Conservation (phyloP, 2,329 filamentous ascomycete genomes). For the Zymoseptoria crescenta region DNA sequence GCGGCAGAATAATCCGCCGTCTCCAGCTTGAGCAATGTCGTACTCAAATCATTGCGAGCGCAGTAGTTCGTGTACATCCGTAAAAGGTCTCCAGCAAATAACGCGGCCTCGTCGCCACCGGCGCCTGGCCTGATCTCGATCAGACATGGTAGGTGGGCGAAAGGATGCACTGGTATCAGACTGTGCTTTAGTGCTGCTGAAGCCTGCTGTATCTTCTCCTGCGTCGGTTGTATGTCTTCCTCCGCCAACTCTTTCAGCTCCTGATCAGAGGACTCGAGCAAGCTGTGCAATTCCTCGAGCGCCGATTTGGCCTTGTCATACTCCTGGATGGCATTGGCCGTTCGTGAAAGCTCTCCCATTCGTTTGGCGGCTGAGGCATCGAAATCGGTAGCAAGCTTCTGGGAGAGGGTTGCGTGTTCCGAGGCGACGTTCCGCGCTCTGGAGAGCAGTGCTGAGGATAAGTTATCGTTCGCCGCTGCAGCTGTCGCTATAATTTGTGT, state of each 20-base stretch:
- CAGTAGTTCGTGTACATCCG: slow-evolving; percentile 86
- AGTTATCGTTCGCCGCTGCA: slow-evolving; percentile 19
- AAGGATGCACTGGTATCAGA: slow-evolving; percentile 81
- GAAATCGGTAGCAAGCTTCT: slow-evolving; percentile 47
- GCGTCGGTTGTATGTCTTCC: slow-evolving; percentile 64
- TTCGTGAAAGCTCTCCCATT: slow-evolving; percentile 47
- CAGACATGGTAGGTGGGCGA: slow-evolving; percentile 80
- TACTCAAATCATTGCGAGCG: slow-evolving; percentile 56
- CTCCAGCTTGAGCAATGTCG: slow-evolving; percentile 71
- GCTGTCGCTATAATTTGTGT: neutral
- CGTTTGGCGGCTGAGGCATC: slow-evolving; percentile 51
- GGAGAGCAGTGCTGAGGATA: slow-evolving; percentile 49
- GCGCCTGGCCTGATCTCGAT: slow-evolving; percentile 88
- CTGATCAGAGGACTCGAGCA: slow-evolving; percentile 54
- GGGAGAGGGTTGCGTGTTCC: slow-evolving; percentile 48
- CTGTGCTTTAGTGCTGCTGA: slow-evolving; percentile 63
- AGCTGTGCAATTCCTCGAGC: slow-evolving; percentile 60
- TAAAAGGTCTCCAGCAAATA: slow-evolving; percentile 81
- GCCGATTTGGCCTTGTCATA: slow-evolving; percentile 54
- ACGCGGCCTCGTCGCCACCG: slow-evolving; percentile 80
- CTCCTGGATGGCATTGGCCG: slow-evolving; percentile 46
- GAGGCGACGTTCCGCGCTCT: slow-evolving; percentile 48
- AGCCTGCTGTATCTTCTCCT: slow-evolving; percentile 53
- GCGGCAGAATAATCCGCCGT: slow-evolving; percentile 50
- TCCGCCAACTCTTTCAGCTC: slow-evolving; percentile 53